phyloP scores from a whole-genome alignment of 192 early-diverging fungal genomes.

The Funneliformis geosporum region DNA sequence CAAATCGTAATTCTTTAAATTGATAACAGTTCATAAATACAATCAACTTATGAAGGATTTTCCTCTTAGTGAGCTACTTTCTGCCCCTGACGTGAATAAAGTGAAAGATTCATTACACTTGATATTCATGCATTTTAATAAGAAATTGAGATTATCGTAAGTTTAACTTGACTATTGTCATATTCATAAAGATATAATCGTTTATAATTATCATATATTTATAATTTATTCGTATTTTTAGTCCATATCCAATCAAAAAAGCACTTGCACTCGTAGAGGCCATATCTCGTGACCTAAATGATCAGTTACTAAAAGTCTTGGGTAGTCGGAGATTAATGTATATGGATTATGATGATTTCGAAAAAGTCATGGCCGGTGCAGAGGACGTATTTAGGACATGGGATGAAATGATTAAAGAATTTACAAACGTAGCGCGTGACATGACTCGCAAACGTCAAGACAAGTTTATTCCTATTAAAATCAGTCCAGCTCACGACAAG shows the following conservation, averaged over 20 bases:
- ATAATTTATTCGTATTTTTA: conserved; percentile 22
- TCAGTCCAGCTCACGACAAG: conserved; percentile 85
- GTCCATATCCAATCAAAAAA: conserved; percentile 86
- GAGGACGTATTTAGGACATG: conserved; percentile 90
- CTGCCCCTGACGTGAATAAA: conserved; percentile 89
- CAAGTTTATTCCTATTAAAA: conserved; percentile 95
- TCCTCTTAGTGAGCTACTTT: conserved; percentile 93
- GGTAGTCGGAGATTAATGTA: conserved; percentile 90
- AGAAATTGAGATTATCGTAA: conserved; percentile 92
- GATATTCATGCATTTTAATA: conserved; percentile 96
- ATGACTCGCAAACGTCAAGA: conserved; percentile 86
- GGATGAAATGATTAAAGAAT: conserved; percentile 96
- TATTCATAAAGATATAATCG: background rate
- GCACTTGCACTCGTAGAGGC: conserved; percentile 92
- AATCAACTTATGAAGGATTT: conserved; percentile 99
- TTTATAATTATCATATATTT: background rate
- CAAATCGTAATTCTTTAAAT: conserved; percentile 5
- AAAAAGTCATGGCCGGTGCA: conserved; percentile 75
- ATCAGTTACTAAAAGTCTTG: conserved; percentile 86
- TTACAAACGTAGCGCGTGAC: conserved; percentile 92
- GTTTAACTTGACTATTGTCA: conserved; percentile 34
- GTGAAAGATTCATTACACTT: conserved; percentile 71
- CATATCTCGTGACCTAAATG: conserved; percentile 93
- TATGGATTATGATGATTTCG: conserved; percentile 92
- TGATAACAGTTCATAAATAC: conserved; percentile 74